Percentiles rank a stretch among this genome's conserved stretches.
These are phyloP conservation scores for Paspalum notatum DNA, from an alignment of 176 grass and related monocot genomes.

Conservation along the genomic window DNA sequence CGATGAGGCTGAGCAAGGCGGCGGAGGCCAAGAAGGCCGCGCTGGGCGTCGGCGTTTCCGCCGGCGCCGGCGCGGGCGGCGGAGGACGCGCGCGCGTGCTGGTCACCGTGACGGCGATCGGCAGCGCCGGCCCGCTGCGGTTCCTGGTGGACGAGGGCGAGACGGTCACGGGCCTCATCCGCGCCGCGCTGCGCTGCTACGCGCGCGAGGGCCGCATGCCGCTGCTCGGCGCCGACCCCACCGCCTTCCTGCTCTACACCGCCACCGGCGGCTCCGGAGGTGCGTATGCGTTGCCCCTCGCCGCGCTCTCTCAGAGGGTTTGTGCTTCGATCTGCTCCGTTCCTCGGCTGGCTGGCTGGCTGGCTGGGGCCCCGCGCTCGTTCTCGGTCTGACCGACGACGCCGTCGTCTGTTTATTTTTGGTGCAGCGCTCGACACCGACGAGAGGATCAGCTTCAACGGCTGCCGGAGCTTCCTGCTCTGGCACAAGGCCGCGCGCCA, in stretches of 20 bases:
- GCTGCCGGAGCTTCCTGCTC: slow-evolving; percentile 66
- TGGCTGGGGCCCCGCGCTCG: too few species aligned
- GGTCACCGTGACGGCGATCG: slow-evolving; percentile 74
- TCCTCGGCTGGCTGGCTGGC: neutral
- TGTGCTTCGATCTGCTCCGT: neutral
- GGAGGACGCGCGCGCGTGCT: slow-evolving; percentile 47
- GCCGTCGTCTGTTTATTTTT: too few species aligned
- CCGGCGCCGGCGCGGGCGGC: slow-evolving; percentile 33
- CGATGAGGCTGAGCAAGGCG: too few species aligned
- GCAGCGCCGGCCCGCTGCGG: slow-evolving; percentile 72
- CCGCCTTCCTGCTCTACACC: slow-evolving; percentile 65
- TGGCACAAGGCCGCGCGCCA: slow-evolving; percentile 52
- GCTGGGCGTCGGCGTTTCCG: slow-evolving; percentile 30
- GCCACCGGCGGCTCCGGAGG: slow-evolving; percentile 71
- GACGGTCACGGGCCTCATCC: slow-evolving; percentile 48
- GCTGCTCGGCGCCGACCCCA: slow-evolving; percentile 51
- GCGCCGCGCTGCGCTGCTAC: slow-evolving; percentile 60
- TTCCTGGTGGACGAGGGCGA: slow-evolving; percentile 74
- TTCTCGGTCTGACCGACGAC: too few species aligned
- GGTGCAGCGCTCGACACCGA: slow-evolving; percentile 50
- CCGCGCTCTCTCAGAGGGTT: too few species aligned
- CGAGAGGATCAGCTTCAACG: slow-evolving; percentile 59
- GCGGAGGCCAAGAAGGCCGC: too few species aligned
- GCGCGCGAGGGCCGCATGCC: slow-evolving; percentile 69
- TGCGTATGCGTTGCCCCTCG: too few species aligned